These are phyloP conservation scores for Mortierella sp. DNA, from an alignment of 371 early-diverging fungal species.

Conservation along the genomic window DNA sequence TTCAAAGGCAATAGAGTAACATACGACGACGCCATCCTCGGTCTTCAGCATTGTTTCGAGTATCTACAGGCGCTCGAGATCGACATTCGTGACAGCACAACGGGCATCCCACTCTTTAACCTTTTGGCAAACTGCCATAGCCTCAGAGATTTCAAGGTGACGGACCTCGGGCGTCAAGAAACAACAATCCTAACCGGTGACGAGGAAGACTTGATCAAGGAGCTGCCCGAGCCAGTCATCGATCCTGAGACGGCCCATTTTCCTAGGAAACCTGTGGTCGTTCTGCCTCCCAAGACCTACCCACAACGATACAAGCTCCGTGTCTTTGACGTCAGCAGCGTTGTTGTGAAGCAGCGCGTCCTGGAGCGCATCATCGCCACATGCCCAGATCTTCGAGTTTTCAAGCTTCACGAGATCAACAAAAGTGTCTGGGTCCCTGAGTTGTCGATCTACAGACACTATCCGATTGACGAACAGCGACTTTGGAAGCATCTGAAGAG, in stretches of 20 bases:
- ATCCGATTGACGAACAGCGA: slow-evolving; percentile 1
- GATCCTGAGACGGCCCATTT: slow-evolving; percentile 30
- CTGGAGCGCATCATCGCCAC: slow-evolving; percentile 25
- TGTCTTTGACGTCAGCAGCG: slow-evolving; percentile 7
- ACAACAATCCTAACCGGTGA: not conserved
- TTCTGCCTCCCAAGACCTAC: slow-evolving; percentile 14
- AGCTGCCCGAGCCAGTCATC: not conserved
- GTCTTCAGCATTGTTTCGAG: not conserved
- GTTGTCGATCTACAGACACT: no score
- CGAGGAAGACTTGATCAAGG: slow-evolving; percentile 10
- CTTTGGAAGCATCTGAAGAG: slow-evolving; percentile 5
- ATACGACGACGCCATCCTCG: not conserved
- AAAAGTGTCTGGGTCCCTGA: not conserved
- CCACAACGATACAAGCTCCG: slow-evolving; percentile 22
- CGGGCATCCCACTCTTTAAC: not conserved
- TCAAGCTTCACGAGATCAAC: slow-evolving; percentile 9
- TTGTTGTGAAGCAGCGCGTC: slow-evolving; percentile 5
- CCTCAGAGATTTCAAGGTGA: slow-evolving; percentile 2
- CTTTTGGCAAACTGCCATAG: slow-evolving; percentile 1
- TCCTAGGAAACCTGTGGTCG: slow-evolving; percentile 14
- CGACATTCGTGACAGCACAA: not conserved
- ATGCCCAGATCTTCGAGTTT: slow-evolving; percentile 24
- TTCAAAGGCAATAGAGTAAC: not conserved
- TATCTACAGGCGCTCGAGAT: slow-evolving; percentile 3
- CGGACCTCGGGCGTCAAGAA: no score